Conservation (phyloP, 1,284 basidiomycete genomes). For the Pseudozyma thailandica region DNA sequence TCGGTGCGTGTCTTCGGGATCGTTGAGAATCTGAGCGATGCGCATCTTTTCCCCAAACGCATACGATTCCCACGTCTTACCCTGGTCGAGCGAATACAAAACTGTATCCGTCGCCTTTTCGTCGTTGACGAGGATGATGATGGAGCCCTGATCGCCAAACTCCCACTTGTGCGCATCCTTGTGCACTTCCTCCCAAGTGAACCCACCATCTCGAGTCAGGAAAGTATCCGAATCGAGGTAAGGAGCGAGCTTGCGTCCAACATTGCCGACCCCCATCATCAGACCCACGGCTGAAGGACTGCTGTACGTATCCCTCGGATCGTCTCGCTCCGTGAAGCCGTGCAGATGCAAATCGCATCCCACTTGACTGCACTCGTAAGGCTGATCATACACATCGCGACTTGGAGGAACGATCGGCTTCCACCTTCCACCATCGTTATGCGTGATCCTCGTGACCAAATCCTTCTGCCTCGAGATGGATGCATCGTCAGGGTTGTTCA, state of each 20-base stretch:
- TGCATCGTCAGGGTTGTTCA: conserved; percentile 83
- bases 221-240: conserved; percentile 94
- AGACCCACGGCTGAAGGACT: conserved; percentile 90
- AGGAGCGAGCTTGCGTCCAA: conserved; percentile 81
- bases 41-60: conserved; percentile 82
- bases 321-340: conserved; percentile 91
- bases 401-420: conserved; percentile 80
- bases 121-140: conserved; percentile 93
- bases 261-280: conserved; percentile 96
- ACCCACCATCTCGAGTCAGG: conserved; percentile 93
- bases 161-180: conserved; percentile 98
- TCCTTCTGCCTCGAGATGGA: conserved; percentile 79
- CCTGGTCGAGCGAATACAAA: conserved; percentile 88
- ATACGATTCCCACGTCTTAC: conserved; percentile 86
- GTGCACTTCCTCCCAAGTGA: conserved; percentile 97
- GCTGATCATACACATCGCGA: conserved; percentile 79
- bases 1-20: conserved; percentile 88
- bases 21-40: conserved; percentile 83
- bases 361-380: conserved; percentile 79
- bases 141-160: conserved; percentile 94
- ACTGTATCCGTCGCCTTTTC: conserved; percentile 90
- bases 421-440: conserved; percentile 97
- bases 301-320: conserved; percentile 89
- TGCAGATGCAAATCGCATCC: conserved; percentile 90
- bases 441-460: conserved; percentile 87